phyloP scores from a whole-genome alignment of 257 asterid genomes.

The Haberlea rhodopensis region DNA sequence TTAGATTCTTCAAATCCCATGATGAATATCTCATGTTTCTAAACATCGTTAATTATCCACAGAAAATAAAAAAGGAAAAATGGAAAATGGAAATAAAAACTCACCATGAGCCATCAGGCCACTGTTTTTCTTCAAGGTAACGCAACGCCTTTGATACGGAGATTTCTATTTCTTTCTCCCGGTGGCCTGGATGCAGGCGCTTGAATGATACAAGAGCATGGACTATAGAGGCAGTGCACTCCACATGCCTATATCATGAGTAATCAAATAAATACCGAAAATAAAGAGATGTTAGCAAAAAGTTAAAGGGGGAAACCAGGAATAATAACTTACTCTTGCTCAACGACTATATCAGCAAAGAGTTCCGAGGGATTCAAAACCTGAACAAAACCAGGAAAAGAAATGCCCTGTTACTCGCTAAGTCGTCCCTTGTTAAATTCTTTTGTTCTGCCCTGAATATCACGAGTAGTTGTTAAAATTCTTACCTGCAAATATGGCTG shows the following conservation, averaged over 20 bases:
- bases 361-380: conserved; percentile 76
- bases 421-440: too few species aligned
- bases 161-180: conserved; percentile 61
- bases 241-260: conserved; percentile 50
- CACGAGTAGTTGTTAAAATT: background rate
- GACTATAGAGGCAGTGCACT: conserved; percentile 50
- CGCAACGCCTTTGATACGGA: conserved; percentile 42
- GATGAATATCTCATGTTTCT: background rate
- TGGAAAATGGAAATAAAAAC: background rate
- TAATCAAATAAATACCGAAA: background rate
- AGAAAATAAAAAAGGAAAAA: background rate
- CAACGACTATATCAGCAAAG: conserved; percentile 74
- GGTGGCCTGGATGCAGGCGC: conserved; percentile 58
- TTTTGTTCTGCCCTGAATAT: background rate
- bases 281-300: background rate
- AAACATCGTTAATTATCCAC: too few species aligned
- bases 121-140: conserved; percentile 54
- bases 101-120: conserved; percentile 79
- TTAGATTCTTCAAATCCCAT: conserved; percentile 3
- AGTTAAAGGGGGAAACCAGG: background rate
- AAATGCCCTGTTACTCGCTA: background rate
- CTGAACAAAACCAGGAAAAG: conserved; percentile 19
- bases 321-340: conserved; percentile 54
- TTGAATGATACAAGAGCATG: conserved; percentile 56
- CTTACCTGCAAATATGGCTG: conserved; percentile 66